A percentile compares a stretch with the other conserved stretches of the same genome.
Evolutionary conservation across 768 basidiomycete species (phyloP).

Genomic region (Leucocoprinus birnbaumii): DNA sequence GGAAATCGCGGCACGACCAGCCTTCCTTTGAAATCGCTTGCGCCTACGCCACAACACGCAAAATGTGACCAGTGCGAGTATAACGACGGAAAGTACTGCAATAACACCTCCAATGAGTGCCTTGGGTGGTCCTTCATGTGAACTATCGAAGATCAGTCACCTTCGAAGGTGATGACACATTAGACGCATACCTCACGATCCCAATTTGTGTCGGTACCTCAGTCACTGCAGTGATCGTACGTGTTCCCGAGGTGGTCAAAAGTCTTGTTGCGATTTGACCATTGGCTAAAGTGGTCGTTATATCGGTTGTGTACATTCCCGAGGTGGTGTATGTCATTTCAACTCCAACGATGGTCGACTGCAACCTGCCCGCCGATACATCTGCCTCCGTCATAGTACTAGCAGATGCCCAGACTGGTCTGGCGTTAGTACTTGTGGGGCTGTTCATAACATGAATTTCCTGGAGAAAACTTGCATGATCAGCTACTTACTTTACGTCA

Average conservation of each 20-base stretch:
- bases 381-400: no score
- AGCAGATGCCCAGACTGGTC: no score
- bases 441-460: no score
- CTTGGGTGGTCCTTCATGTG: background rate
- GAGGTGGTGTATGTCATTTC: background rate
- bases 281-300: background rate
- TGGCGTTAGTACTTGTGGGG: no score
- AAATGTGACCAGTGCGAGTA: constrained; percentile 5
- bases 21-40: background rate
- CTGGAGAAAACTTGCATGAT: no score
- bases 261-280: background rate
- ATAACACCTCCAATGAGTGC: constrained; percentile 9
- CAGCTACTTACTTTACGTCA: no score
- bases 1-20: no score
- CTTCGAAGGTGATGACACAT: no score
- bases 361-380: no score
- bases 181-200: background rate
- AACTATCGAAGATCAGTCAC: background rate
- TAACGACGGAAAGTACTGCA: background rate
- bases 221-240: background rate
- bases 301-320: background rate
- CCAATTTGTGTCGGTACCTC: background rate
- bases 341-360: background rate
- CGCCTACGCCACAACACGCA: constrained; percentile 7
- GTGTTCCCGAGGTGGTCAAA: background rate